Evolutionary conservation across 164 flowering plant genomes (phyloP).

Genomic region (Stephania japonica): DNA sequence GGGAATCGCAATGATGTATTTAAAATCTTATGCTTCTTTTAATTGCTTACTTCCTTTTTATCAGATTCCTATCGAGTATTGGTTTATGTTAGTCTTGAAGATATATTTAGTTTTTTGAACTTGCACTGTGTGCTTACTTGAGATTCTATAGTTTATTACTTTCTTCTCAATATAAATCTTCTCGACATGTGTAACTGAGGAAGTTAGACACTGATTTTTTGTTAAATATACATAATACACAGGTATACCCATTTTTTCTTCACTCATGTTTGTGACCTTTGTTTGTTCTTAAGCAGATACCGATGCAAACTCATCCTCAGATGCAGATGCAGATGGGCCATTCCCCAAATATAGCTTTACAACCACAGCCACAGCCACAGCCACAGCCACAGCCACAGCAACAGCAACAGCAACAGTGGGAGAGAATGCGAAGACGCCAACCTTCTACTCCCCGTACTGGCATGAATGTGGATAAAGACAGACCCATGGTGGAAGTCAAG

Average conservation of each 20-base stretch:
- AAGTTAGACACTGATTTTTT: background rate
- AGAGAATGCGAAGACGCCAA: constrained; percentile 50
- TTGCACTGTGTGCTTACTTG: too few relatives aligned
- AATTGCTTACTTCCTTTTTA: too few relatives aligned
- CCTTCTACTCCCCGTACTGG: constrained; percentile 44
- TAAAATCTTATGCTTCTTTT: too few relatives aligned
- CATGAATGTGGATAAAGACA: constrained; percentile 55
- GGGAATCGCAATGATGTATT: too few relatives aligned
- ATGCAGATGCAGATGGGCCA: constrained; percentile 78
- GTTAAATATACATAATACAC: background rate
- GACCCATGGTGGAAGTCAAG: constrained; percentile 75
- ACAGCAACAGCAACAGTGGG: constrained; percentile 51
- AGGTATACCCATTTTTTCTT: background rate
- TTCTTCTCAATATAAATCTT: too few relatives aligned
- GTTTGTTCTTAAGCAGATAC: constrained; percentile 29
- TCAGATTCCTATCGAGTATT: too few relatives aligned
- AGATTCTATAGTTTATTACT: too few relatives aligned
- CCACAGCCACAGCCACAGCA: background rate
- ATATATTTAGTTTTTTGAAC: too few relatives aligned
- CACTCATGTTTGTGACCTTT: background rate
- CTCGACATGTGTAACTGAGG: background rate
- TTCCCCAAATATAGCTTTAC: constrained; percentile 52
- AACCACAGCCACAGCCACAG: constrained; percentile 69
- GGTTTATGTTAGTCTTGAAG: too few relatives aligned
- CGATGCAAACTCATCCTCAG: constrained; percentile 65